Evolutionary conservation across 1,284 basidiomycete species (phyloP).

Genomic region (Waitea zeae): DNA sequence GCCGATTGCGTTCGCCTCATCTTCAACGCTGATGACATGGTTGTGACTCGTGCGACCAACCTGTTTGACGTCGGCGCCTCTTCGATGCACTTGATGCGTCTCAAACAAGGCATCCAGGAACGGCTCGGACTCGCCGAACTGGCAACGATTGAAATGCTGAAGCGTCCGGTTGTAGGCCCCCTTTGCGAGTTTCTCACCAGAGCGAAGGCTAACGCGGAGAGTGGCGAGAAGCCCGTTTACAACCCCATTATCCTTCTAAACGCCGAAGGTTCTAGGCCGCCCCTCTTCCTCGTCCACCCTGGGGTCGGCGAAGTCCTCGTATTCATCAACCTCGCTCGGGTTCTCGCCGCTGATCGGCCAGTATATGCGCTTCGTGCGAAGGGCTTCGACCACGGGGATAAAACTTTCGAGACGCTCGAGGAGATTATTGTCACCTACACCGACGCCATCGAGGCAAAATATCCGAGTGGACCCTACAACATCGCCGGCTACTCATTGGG

Average conservation of each 20-base stretch:
- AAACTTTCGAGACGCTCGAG: conserved; percentile 18
- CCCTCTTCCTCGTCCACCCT: conserved; percentile 24
- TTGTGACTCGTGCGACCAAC: conserved; percentile 10
- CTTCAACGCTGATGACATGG: conserved; percentile 10
- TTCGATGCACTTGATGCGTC: conserved; percentile 14
- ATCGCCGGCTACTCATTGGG: conserved; percentile 32
- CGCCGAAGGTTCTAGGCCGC: conserved; percentile 20
- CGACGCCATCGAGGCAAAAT: conserved; percentile 16
- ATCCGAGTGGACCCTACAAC: conserved; percentile 24
- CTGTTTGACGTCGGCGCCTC: conserved; percentile 18
- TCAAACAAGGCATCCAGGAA: conserved; percentile 18
- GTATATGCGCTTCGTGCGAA: conserved; percentile 25
- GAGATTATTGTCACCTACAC: conserved; percentile 26
- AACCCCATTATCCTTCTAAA: conserved; percentile 20
- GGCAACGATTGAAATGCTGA: conserved; percentile 22
- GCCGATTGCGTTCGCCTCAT: conserved; percentile 11
- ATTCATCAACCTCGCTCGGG: conserved; percentile 24
- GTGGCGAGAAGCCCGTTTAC: conserved; percentile 8
- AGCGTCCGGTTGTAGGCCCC: conserved; percentile 18
- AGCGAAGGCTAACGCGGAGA: background rate
- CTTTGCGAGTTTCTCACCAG: conserved; percentile 13
- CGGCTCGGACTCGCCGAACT: conserved; percentile 18
- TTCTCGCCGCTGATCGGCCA: conserved; percentile 20
- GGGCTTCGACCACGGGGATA: conserved; percentile 22
- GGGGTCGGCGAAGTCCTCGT: conserved; percentile 25